These are phyloP conservation scores for Arthrinium phaeospermum DNA, from an alignment of 2,329 filamentous ascomycete species.

Conservation along the genomic window DNA sequence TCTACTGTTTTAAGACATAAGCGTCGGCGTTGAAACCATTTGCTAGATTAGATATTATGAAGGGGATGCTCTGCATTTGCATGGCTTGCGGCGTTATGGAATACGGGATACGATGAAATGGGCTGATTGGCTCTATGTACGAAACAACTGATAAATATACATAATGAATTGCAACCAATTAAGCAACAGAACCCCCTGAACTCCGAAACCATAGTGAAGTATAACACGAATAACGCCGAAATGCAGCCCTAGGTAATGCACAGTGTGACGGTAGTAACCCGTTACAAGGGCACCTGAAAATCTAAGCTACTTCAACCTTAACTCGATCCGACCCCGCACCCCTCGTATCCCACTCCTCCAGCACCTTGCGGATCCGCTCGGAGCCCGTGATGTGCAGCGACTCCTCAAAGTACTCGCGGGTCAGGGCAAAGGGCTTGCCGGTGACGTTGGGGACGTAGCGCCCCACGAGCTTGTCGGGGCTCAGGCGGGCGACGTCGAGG, in stretches of 20 bases:
- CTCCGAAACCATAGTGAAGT: not conserved
- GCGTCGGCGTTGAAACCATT: constrained; percentile 10
- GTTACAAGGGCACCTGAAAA: too few species aligned
- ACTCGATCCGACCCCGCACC: not conserved
- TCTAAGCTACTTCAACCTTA: not conserved
- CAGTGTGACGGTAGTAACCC: not conserved
- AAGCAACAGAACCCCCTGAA: not conserved
- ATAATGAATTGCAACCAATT: not conserved
- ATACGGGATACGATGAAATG: not conserved
- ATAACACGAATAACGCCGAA: not conserved
- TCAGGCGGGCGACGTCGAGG: constrained; percentile 33
- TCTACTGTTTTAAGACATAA: not conserved
- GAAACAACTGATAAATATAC: not conserved
- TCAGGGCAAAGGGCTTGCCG: constrained; percentile 38
- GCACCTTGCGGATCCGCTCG: constrained; percentile 28
- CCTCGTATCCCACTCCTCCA: constrained; percentile 40
- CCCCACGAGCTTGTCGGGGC: constrained; percentile 35
- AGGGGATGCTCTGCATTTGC: not conserved
- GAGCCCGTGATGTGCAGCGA: constrained; percentile 30
- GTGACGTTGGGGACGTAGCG: constrained; percentile 44
- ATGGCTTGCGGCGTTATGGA: not conserved
- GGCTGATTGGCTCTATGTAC: not conserved
- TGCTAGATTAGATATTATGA: constrained; percentile 10
- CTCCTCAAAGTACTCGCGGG: constrained; percentile 34
- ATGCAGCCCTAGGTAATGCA: not conserved